Evolutionary conservation across 163 green algal genomes (phyloP).

Genomic region (Trebouxia gelatinosa): DNA sequence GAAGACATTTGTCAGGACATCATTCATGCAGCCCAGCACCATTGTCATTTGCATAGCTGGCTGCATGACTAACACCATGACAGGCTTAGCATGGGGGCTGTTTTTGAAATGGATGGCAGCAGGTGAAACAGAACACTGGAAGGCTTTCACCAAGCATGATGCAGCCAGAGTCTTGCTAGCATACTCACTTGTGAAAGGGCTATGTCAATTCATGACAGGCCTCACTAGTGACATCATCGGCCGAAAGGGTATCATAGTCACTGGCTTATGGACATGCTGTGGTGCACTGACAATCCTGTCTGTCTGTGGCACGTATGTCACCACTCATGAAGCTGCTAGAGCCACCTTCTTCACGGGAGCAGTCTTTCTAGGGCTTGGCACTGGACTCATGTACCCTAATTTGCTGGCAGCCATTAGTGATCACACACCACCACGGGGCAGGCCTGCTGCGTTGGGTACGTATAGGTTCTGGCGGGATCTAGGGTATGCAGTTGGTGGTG

Average conservation of each 20-base stretch:
- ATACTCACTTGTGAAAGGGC: neutral
- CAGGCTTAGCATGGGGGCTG: conserved; percentile 24
- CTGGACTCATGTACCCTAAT: conserved; percentile 21
- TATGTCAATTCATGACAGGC: conserved; percentile 24
- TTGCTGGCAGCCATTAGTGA: conserved; percentile 27
- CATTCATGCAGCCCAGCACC: conserved; percentile 18
- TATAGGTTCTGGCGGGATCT: conserved; percentile 22
- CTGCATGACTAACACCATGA: conserved; percentile 26
- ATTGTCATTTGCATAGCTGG: conserved; percentile 23
- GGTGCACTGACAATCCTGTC: conserved; percentile 9
- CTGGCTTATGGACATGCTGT: conserved; percentile 14
- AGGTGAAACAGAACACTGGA: neutral
- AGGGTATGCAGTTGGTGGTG: conserved; percentile 19
- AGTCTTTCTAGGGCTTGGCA: conserved; percentile 16
- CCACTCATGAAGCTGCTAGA: neutral
- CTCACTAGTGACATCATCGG: conserved; percentile 21
- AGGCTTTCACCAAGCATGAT: conserved; percentile 9
- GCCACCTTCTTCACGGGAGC: conserved; percentile 4
- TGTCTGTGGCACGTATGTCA: neutral
- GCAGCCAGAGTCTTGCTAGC: neutral
- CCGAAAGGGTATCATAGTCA: conserved; percentile 11
- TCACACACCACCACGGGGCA: conserved; percentile 9
- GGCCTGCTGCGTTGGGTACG: conserved; percentile 16
- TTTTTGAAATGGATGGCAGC: conserved; percentile 28
- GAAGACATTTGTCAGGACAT: conserved; percentile 4